phyloP scores from a whole-genome alignment of 2,329 filamentous ascomycete species.

The Pseudodiploospora longispora region DNA sequence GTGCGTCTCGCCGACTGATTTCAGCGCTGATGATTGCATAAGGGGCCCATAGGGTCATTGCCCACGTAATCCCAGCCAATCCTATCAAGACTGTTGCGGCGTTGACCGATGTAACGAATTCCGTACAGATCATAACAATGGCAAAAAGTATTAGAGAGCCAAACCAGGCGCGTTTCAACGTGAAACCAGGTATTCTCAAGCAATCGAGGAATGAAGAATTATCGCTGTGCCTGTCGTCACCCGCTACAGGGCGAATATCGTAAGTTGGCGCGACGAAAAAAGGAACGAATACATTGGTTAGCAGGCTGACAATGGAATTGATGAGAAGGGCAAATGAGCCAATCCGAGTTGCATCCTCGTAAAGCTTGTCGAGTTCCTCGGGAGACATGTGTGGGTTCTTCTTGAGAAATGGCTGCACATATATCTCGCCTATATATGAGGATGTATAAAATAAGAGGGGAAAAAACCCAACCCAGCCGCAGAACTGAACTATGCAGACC shows the following conservation, averaged over 20 bases:
- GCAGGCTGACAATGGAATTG: conserved; percentile 77
- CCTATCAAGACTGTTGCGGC: conserved; percentile 71
- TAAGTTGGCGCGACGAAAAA: conserved; percentile 81
- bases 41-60: conserved; percentile 85
- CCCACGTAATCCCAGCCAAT: conserved; percentile 84
- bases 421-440: conserved; percentile 88
- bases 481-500: conserved; percentile 77
- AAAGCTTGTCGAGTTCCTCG: conserved; percentile 67
- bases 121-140: conserved; percentile 71
- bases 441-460: conserved; percentile 93
- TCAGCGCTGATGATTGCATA: conserved; percentile 93
- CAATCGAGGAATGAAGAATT: conserved; percentile 42
- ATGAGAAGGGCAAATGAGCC: conserved; percentile 85
- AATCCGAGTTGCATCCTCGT: conserved; percentile 76
- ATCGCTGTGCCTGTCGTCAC: conserved; percentile 23
- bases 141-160: conserved; percentile 78
- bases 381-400: conserved; percentile 70
- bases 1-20: conserved; percentile 71
- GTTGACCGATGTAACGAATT: conserved; percentile 64
- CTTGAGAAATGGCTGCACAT: conserved; percentile 73
- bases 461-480: conserved; percentile 92
- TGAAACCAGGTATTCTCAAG: conserved; percentile 73
- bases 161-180: conserved; percentile 82
- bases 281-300: conserved; percentile 74
- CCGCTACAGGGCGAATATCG: conserved; percentile 33